Conservation (phyloP, 2,329 filamentous ascomycete genomes). For the Zymoseptoria pseudotritici region DNA sequence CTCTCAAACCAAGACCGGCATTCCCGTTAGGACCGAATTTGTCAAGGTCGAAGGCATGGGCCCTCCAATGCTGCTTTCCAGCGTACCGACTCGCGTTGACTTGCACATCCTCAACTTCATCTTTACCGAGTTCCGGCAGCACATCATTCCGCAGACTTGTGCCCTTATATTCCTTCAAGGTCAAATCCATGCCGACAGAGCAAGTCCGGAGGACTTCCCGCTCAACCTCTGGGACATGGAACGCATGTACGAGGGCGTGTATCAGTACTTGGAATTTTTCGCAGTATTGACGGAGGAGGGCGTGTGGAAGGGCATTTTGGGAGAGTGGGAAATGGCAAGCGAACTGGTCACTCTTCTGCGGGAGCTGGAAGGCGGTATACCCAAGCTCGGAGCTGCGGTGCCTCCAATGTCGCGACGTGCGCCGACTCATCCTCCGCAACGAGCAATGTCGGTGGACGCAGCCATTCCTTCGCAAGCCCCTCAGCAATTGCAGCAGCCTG, state of each 20-base stretch:
- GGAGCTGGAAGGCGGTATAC: constrained; percentile 79
- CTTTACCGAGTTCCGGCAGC: constrained; percentile 83
- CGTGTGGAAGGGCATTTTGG: constrained; percentile 74
- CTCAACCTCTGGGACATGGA: constrained; percentile 98
- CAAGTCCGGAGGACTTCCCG: constrained; percentile 79
- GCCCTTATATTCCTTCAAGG: constrained; percentile 92
- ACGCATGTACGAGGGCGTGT: constrained; percentile 86
- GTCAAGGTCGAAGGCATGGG: constrained; percentile 1
- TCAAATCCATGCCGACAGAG: constrained; percentile 70
- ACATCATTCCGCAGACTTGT: constrained; percentile 88
- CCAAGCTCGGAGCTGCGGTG: constrained; percentile 57
- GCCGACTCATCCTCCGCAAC: constrained; percentile 13
- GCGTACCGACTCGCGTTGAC: constrained; percentile 44
- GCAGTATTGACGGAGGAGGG: constrained; percentile 80
- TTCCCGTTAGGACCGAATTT: constrained; percentile 1
- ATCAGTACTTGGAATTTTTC: constrained; percentile 90
- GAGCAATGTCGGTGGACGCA: constrained; percentile 4
- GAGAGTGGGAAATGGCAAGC: constrained; percentile 85
- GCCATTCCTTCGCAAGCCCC: neutral
- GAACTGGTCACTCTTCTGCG: constrained; percentile 82
- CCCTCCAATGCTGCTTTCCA: constrained; percentile 7
- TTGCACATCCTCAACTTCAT: constrained; percentile 74
- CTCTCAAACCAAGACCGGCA: neutral
- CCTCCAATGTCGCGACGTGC: constrained; percentile 37
- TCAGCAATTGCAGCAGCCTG: constrained; percentile 3